A percentile compares a stretch with the other conserved stretches of the same genome.
phyloP scores from a whole-genome alignment of 1,284 basidiomycete genomes.

The Meira nashicola region DNA sequence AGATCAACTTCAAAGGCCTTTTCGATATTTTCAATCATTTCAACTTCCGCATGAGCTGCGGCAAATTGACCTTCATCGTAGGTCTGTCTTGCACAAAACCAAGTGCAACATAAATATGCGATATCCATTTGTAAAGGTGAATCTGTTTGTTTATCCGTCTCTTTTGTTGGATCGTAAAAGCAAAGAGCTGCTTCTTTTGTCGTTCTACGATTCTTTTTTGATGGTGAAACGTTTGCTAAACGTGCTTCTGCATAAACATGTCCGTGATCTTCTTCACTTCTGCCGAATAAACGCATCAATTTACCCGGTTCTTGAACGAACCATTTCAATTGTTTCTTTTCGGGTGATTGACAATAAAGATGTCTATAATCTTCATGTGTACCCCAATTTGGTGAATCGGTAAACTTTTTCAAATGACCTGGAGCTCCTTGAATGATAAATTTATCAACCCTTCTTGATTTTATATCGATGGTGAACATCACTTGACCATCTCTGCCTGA shows the following conservation, averaged over 20 bases:
- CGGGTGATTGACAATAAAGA: slow-evolving; percentile 6
- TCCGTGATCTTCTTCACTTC: slow-evolving; percentile 5
- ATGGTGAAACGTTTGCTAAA: neutral
- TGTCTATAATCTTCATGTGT: slow-evolving; percentile 9
- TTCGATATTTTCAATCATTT: slow-evolving; percentile 9
- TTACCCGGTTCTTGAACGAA: neutral
- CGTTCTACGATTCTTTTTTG: neutral
- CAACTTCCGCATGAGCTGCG: slow-evolving; percentile 6
- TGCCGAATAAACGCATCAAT: slow-evolving; percentile 7
- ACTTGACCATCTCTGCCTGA: neutral
- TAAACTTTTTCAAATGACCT: slow-evolving; percentile 5
- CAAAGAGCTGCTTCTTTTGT: neutral
- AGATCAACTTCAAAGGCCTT: slow-evolving; percentile 12
- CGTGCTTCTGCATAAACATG: slow-evolving; percentile 2
- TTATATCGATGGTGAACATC: neutral
- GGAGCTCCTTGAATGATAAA: slow-evolving; percentile 2
- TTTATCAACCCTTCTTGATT: slow-evolving; percentile 3
- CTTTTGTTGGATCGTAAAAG: neutral
- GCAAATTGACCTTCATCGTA: slow-evolving; percentile 5
- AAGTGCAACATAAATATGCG: neutral
- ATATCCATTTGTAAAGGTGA: neutral
- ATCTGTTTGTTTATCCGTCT: neutral
- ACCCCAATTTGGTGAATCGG: neutral
- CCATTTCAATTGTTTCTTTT: slow-evolving; percentile 3
- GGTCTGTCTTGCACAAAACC: slow-evolving; percentile 9